These are phyloP conservation scores for Mortierella sp. DNA, from an alignment of 371 early-diverging fungal genomes.

Conservation along the genomic window DNA sequence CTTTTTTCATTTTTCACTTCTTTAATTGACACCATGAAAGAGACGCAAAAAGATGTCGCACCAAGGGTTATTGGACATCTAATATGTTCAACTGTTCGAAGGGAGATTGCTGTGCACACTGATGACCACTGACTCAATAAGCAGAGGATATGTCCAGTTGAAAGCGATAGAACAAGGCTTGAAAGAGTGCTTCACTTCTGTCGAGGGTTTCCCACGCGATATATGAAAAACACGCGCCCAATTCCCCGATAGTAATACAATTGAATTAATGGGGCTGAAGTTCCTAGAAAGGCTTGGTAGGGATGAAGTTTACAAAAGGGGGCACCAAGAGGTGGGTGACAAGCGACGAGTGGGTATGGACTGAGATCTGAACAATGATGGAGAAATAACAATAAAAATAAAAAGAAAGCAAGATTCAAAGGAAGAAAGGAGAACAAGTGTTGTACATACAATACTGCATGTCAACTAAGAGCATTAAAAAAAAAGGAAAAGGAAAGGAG, in stretches of 20 bases:
- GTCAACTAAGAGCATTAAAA: not conserved
- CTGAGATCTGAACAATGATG: not conserved
- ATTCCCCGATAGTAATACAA: not conserved
- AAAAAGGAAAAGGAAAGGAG: not conserved
- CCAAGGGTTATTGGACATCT: not conserved
- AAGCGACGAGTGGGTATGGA: no score
- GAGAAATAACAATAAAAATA: not conserved
- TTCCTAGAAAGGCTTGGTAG: not conserved
- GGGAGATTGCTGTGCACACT: not conserved
- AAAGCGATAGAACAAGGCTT: no score
- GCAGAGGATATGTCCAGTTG: no score
- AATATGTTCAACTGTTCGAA: not conserved
- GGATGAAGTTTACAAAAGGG: no score
- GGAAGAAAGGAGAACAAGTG: not conserved
- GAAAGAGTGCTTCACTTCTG: not conserved
- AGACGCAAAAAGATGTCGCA: no score
- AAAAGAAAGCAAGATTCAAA: not conserved
- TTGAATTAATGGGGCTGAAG: not conserved
- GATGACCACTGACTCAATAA: no score
- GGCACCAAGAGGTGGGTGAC: no score
- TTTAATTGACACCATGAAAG: no score
- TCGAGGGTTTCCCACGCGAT: not conserved
- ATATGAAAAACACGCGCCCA: conserved; percentile 4
- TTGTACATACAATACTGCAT: not conserved
- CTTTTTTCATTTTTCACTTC: no score